Evolutionary conservation across 2,329 filamentous ascomycete genomes (phyloP).

Genomic region (Colletotrichum limetticola): DNA sequence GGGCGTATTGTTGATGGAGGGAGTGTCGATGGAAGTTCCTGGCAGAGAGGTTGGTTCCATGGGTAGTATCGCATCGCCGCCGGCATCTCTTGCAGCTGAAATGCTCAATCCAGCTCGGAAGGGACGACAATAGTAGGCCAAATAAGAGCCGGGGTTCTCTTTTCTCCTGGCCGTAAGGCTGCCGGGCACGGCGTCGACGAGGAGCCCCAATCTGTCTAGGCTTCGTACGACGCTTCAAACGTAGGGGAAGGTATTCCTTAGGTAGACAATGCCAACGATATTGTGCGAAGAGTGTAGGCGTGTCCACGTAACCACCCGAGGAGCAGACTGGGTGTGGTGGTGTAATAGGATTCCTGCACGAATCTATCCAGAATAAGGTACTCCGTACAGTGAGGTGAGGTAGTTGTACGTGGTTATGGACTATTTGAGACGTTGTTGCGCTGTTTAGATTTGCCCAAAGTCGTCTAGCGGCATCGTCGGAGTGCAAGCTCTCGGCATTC

Average conservation of each 20-base stretch:
- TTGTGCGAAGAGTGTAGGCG: background rate
- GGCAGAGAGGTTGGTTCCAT: background rate
- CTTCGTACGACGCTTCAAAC: background rate
- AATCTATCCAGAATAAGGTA: background rate
- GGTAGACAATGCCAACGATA: background rate
- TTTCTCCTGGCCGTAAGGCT: conserved; percentile 7
- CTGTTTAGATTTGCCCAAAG: background rate
- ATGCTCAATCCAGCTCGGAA: conserved; percentile 2
- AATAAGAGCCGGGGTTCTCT: conserved; percentile 7
- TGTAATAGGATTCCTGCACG: background rate
- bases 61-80: conserved; percentile 5
- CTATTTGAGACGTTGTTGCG: background rate
- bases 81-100: conserved; percentile 1
- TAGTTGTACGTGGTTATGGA: background rate
- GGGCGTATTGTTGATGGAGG: background rate
- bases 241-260: background rate
- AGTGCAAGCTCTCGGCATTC: background rate
- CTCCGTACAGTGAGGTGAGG: background rate
- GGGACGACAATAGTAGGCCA: background rate
- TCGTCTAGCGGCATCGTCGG: background rate
- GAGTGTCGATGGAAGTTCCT: background rate
- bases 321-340: background rate
- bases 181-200: conserved; percentile 5
- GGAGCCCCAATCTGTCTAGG: background rate
- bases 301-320: background rate